Conservation (phyloP, 1,284 basidiomycete genomes). For the Tetrapyrgos nigripes region DNA sequence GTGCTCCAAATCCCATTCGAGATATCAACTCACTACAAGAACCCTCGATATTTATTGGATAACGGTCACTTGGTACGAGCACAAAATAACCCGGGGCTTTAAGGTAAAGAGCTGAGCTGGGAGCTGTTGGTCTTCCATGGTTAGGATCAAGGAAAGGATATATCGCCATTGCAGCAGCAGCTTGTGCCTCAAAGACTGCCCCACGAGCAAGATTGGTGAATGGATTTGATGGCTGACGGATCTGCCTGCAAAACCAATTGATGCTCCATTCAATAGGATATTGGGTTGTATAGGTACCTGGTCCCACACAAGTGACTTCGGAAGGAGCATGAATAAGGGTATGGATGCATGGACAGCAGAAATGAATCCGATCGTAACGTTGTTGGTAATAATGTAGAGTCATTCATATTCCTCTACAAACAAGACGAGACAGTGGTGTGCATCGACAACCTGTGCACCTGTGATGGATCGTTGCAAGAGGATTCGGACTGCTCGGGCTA, state of each 20-base stretch:
- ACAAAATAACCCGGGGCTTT: conserved; percentile 15
- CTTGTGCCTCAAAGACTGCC: conserved; percentile 15
- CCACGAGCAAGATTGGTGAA: conserved; percentile 27
- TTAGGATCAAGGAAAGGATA: conserved; percentile 19
- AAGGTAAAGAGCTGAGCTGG: background rate
- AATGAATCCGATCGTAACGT: conserved; percentile 32
- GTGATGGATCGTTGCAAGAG: conserved; percentile 27
- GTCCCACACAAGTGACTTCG: conserved; percentile 33
- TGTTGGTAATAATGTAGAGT: conserved; percentile 34
- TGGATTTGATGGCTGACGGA: conserved; percentile 27
- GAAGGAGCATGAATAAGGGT: conserved; percentile 27
- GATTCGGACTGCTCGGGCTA: conserved; percentile 28
- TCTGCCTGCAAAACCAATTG: conserved; percentile 26
- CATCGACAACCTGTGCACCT: conserved; percentile 12
- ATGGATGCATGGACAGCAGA: conserved; percentile 38
- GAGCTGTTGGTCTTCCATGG: conserved; percentile 4
- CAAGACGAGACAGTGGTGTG: conserved; percentile 19
- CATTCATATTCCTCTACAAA: conserved; percentile 34
- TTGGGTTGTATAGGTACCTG: conserved; percentile 26
- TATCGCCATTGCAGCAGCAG: conserved; percentile 24
- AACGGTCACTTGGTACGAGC: conserved; percentile 2
- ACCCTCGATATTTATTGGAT: background rate
- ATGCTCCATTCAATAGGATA: conserved; percentile 27
- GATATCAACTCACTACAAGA: background rate
- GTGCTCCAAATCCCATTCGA: background rate